Conservation (phyloP, 2,329 filamentous ascomycete species). For the Alternaria solani region DNA sequence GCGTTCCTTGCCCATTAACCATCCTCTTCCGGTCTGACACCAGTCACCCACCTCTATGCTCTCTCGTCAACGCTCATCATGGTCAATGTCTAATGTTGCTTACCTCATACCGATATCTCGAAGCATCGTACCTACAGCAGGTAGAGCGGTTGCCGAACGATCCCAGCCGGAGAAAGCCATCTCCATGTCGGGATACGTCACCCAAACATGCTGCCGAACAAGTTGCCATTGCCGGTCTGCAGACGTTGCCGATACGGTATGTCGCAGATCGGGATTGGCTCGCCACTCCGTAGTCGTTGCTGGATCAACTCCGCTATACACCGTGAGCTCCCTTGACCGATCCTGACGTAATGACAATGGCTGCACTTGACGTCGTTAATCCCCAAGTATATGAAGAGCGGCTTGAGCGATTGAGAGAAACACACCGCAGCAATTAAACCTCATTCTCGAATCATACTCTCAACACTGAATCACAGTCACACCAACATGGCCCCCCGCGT, state of each 20-base stretch:
- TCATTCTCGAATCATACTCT: no score
- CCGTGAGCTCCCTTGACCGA: neutral
- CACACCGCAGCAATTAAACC: neutral
- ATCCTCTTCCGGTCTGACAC: conserved; percentile 29
- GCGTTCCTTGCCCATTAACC: conserved; percentile 27
- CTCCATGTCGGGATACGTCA: conserved; percentile 7
- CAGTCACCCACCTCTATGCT: neutral
- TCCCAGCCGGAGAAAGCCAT: conserved; percentile 4
- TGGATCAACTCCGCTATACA: conserved; percentile 5
- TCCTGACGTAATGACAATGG: conserved; percentile 3
- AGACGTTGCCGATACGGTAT: neutral
- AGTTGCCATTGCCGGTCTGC: neutral
- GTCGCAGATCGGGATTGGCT: neutral
- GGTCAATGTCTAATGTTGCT: neutral
- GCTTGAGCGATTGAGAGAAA: neutral
- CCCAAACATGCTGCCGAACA: neutral
- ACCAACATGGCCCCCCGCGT: conserved; percentile 53
- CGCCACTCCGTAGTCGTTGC: neutral
- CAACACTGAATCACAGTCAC: neutral
- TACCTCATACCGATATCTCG: neutral
- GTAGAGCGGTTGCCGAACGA: neutral
- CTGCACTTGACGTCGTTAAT: neutral
- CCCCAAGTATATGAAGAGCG: neutral
- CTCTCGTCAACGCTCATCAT: neutral
- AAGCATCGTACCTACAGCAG: neutral